Base-by-base conservation (phyloP, 139 green algal genomes). In the Chlorella sp. region DNA sequence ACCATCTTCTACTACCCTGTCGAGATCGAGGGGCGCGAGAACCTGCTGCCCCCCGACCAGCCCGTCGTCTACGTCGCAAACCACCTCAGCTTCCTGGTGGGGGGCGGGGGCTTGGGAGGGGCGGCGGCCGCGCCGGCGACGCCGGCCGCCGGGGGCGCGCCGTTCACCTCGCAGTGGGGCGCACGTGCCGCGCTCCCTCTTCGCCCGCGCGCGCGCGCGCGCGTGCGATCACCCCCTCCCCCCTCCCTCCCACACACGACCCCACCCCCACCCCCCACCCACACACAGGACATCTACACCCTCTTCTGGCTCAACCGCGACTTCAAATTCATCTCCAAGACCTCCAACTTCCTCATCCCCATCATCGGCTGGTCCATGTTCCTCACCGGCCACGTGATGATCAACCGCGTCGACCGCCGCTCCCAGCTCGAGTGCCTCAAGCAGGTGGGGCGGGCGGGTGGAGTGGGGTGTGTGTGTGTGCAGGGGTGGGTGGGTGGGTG, bases 301-400 rank as follows among this genome's bases (percentile, higher is more conserved):
- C 74, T 98, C 29, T 97, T 97, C 78, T 90, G 95, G 74, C 82
- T 97, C 45, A 67, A 93, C 64, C 86, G 90, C 8, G 82, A 89
- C 59, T 97, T 99, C 90, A 99, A 99, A 85, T 99, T 99, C 85
- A 95, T 99, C 50, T 96, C 88, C 78, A 99, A 99, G 80, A 94
- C 90, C 7, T 89, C 73, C 79, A 98, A 95, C 85, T 99, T 99
- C 79, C 67, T 96, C 51, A 98, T 99, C 73, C 96, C 96, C 38
- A 95, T 99, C 78, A 82, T 99, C 27, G 96, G 96, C 33, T 99
- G 96, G 96, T 89, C 71, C 82, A 99, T 99, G 96, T 99, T 94
- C 77, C 84, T 99, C 27, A 99, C 96, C 67, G 91, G 94, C 43
- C 82, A 87, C 56, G 61, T 78, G 23, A 71, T 71, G 60, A 78